A percentile compares a stretch with the other conserved stretches of the same genome.
Evolutionary conservation across 2,329 filamentous ascomycete genomes (phyloP).

Genomic region (Venturia nashicola): DNA sequence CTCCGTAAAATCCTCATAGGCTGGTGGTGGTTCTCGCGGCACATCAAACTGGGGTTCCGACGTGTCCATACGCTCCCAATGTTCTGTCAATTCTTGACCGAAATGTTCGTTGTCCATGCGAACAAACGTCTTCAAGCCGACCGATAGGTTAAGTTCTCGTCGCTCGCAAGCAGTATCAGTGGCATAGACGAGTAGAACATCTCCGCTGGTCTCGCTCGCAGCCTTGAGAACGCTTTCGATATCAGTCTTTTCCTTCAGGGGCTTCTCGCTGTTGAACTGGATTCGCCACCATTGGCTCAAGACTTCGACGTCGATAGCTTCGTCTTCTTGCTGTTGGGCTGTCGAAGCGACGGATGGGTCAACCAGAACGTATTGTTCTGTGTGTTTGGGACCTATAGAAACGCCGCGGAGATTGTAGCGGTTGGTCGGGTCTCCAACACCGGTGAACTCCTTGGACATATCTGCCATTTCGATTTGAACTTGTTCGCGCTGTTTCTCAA

Average conservation of each 20-base stretch:
- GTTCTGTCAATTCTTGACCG: not conserved
- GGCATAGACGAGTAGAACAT: constrained; percentile 47
- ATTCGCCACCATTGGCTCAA: constrained; percentile 24
- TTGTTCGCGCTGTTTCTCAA: not conserved
- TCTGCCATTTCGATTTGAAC: not conserved
- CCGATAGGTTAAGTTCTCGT: not conserved
- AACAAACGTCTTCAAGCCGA: not conserved
- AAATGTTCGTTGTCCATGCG: constrained; percentile 1
- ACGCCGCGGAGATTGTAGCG: constrained; percentile 8
- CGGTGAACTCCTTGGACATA: not conserved
- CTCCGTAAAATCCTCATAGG: not conserved
- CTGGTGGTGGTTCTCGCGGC: not conserved
- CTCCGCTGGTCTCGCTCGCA: constrained; percentile 38
- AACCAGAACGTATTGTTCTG: not conserved
- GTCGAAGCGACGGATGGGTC: not conserved
- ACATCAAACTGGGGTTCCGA: not conserved
- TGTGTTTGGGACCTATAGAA: not conserved
- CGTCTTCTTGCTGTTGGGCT: not conserved
- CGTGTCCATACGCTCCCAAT: not conserved
- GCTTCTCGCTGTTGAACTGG: constrained; percentile 18
- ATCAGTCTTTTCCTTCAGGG: constrained; percentile 8
- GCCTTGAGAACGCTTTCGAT: constrained; percentile 41
- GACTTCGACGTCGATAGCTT: constrained; percentile 10
- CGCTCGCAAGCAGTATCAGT: constrained; percentile 26
- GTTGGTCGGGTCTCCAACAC: not conserved